These are phyloP conservation scores for Chrysosporium keratinophilum DNA, from an alignment of 2,329 filamentous ascomycete species.

Conservation along the genomic window DNA sequence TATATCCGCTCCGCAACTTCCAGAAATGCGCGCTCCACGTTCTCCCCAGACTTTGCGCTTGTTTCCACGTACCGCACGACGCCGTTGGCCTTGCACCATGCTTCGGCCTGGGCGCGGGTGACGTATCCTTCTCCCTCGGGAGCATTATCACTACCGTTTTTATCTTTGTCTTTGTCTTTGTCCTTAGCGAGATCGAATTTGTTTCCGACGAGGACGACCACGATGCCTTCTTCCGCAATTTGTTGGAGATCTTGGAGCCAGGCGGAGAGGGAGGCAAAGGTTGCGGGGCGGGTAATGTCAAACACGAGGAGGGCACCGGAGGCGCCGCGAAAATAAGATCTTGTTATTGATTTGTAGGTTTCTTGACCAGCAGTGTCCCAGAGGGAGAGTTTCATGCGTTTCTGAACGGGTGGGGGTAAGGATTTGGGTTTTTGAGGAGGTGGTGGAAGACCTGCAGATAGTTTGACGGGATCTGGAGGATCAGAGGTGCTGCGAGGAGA, in stretches of 20 bases:
- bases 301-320: conserved; percentile 77
- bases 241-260: conserved; percentile 91
- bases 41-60: conserved; percentile 86
- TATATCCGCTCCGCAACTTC: conserved; percentile 93
- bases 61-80: conserved; percentile 94
- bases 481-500: conserved; percentile 17
- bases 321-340: conserved; percentile 83
- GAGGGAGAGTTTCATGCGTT: conserved; percentile 85
- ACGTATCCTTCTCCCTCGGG: conserved; percentile 50
- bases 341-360: conserved; percentile 91
- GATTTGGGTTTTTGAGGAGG: conserved; percentile 30
- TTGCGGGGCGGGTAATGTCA: conserved; percentile 76
- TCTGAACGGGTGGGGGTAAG: conserved; percentile 34
- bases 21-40: conserved; percentile 85
- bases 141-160: no score
- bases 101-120: conserved; percentile 69
- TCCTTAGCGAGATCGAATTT: conserved; percentile 63
- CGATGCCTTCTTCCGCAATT: conserved; percentile 91
- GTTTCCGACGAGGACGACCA: conserved; percentile 90
- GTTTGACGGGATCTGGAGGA: conserved; percentile 15
- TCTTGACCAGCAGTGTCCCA: conserved; percentile 98
- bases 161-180: conserved; percentile 24
- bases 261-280: conserved; percentile 77
- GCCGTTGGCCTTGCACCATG: conserved; percentile 77
- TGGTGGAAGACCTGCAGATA: conserved; percentile 25